These are phyloP conservation scores for Talaromyces liani DNA, from an alignment of 495 filamentous ascomycete genomes.

Conservation along the genomic window DNA sequence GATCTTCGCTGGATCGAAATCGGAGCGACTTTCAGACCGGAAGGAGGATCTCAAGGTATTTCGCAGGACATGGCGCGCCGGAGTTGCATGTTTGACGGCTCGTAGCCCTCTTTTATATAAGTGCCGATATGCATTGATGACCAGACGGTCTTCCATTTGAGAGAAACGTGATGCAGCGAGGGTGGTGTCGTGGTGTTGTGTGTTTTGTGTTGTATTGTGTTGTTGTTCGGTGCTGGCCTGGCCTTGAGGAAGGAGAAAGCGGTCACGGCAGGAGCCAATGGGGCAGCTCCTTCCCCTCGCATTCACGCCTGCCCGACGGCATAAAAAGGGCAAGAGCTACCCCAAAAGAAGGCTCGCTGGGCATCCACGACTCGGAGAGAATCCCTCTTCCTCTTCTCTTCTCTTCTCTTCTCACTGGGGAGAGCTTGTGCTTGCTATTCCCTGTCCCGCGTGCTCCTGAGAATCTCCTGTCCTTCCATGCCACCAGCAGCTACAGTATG, in stretches of 20 bases:
- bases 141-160: slow-evolving; percentile 21
- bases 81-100: slow-evolving; percentile 73
- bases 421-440: background rate
- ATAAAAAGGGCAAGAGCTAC: background rate
- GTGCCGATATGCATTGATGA: slow-evolving; percentile 72
- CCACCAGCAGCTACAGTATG: background rate
- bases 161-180: slow-evolving; percentile 7
- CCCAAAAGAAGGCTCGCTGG: background rate
- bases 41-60: slow-evolving; percentile 64
- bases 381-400: background rate
- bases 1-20: slow-evolving; percentile 55
- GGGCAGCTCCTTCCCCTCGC: background rate
- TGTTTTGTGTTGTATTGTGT: background rate
- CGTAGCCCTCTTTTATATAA: slow-evolving; percentile 67
- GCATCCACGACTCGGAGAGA: slow-evolving; percentile 2
- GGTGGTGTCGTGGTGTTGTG: slow-evolving; percentile 1
- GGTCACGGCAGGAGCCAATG: slow-evolving; percentile 5
- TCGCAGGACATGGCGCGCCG: slow-evolving; percentile 59
- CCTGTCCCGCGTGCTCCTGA: background rate
- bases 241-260: background rate
- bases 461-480: background rate
- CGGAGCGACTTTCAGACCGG: slow-evolving; percentile 42
- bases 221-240: background rate
- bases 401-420: background rate
- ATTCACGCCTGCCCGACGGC: slow-evolving; percentile 2